Base-by-base conservation (phyloP, 2,329 filamentous ascomycete genomes). In the Neopestalotiopsis clavispora region DNA sequence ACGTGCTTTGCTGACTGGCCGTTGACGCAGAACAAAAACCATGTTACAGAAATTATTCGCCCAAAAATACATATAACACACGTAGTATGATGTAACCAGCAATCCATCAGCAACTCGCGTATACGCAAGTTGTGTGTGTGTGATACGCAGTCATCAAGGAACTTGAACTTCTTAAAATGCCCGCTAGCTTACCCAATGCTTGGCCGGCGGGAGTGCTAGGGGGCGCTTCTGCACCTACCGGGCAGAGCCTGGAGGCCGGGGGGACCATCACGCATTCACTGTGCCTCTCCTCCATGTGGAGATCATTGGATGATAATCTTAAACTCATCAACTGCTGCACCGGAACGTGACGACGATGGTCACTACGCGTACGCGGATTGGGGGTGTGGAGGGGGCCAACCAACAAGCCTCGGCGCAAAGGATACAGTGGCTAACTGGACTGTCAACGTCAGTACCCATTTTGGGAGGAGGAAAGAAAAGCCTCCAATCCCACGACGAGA, bases 281-380 rank as follows among this genome's bases (percentile, higher is more conserved):
- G 72, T 71, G 62, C 69, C 71, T 75, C 72, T 70, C 74, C 74
- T 70, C 74, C 74, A 74, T 74, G 74, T 72, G 74, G 71, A 73
- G 74, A 75, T 75, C 72, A 72, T 75, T 72, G 70, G 64, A 71
- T 69, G 71, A 73, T 72, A 73, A 75, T 74, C 69, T 75, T 75
- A 73, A 74, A 70, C 69, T 70, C 71, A 69, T 69, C 71, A 70
- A 74, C 73, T 72, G 32, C 59, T 62, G 28, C 30, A 30, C n/a
- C 30, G 32, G 59, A 34, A 20, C 59, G 32, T 62, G 59, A 62
- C 59, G 59, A 61, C 59, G 32, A 62, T 62, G 30, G 45, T 40
- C 32, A 62, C 32, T 40, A 34, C 71, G 70, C 71, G 70, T 52
- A 49, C 12, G 59, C 60, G 58, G 65, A 70, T 70, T 67, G 14